phyloP scores from a whole-genome alignment of 2,329 filamentous ascomycete species.

The Pezicula rhizophila region DNA sequence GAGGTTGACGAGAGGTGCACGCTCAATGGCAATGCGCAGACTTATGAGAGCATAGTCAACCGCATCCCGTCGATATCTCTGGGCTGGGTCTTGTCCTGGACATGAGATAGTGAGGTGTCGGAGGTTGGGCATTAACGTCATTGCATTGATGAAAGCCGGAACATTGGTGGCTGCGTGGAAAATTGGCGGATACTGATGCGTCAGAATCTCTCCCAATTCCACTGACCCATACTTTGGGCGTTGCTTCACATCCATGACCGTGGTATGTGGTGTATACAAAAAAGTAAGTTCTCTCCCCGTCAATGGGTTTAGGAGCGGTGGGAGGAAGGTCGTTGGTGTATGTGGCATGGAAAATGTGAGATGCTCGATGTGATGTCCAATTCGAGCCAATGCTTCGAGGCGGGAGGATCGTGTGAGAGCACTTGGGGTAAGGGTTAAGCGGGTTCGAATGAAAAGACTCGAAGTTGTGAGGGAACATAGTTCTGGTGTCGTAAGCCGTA shows the following conservation, averaged over 20 bases:
- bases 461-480: constrained; percentile 66
- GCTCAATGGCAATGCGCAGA: constrained; percentile 75
- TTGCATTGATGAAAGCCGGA: constrained; percentile 71
- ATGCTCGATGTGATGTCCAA: constrained; percentile 74
- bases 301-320: constrained; percentile 73
- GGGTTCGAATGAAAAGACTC: constrained; percentile 61
- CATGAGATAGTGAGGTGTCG: constrained; percentile 71
- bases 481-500: constrained; percentile 64
- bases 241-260: constrained; percentile 53
- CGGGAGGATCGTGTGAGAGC: constrained; percentile 71
- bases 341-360: constrained; percentile 75
- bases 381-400: constrained; percentile 66
- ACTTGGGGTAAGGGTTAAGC: constrained; percentile 64
- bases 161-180: constrained; percentile 90
- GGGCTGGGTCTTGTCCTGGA: constrained; percentile 61
- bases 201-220: constrained; percentile 74
- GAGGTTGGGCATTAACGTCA: constrained; percentile 63
- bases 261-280: constrained; percentile 72
- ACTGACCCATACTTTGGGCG: constrained; percentile 73
- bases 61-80: constrained; percentile 68
- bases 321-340: constrained; percentile 71
- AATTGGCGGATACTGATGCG: constrained; percentile 79
- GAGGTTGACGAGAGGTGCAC: constrained; percentile 59
- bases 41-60: constrained; percentile 89
- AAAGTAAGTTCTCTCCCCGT: constrained; percentile 76